phyloP scores from a whole-genome alignment of 2,329 filamentous ascomycete species.

The Pseudovirgaria hyperparasitica region DNA sequence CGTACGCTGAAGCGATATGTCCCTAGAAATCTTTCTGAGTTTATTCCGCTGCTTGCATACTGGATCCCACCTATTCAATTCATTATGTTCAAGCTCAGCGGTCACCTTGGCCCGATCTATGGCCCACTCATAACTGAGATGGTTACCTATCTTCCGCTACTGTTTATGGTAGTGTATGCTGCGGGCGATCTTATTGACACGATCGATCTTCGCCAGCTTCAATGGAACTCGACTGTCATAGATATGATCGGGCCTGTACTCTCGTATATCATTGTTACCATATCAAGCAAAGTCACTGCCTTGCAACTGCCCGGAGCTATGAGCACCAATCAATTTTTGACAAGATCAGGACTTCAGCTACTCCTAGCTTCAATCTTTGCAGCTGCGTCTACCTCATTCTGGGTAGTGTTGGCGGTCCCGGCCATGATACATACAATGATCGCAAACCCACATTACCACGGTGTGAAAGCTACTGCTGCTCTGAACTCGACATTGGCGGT shows the following conservation, averaged over 20 bases:
- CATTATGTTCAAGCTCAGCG: slow-evolving; percentile 55
- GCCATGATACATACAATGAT: slow-evolving; percentile 59
- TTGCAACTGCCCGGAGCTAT: slow-evolving; percentile 36
- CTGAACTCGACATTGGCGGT: slow-evolving; percentile 54
- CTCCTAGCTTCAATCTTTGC: slow-evolving; percentile 53
- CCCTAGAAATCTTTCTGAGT: slow-evolving; percentile 32
- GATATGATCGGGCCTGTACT: slow-evolving; percentile 54
- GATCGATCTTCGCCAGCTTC: slow-evolving; percentile 43
- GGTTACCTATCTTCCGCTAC: slow-evolving; percentile 50
- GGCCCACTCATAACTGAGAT: slow-evolving; percentile 67
- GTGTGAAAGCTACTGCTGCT: slow-evolving; percentile 43
- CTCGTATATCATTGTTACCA: slow-evolving; percentile 52
- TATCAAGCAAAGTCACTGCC: slow-evolving; percentile 28
- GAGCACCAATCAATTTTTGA: slow-evolving; percentile 51
- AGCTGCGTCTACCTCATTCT: slow-evolving; percentile 53
- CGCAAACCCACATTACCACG: slow-evolving; percentile 62
- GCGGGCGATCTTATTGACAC: slow-evolving; percentile 45
- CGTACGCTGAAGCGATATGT: slow-evolving; percentile 39
- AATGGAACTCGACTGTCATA: slow-evolving; percentile 42
- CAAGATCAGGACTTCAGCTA: slow-evolving; percentile 60
- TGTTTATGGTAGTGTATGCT: slow-evolving; percentile 27
- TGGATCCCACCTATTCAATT: slow-evolving; percentile 65
- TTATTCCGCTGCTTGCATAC: slow-evolving; percentile 61
- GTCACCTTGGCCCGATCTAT: slow-evolving; percentile 49
- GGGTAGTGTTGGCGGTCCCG: slow-evolving; percentile 55